phyloP scores from a whole-genome alignment of 371 early-diverging fungal species.

The Rhizopus arrhizus region DNA sequence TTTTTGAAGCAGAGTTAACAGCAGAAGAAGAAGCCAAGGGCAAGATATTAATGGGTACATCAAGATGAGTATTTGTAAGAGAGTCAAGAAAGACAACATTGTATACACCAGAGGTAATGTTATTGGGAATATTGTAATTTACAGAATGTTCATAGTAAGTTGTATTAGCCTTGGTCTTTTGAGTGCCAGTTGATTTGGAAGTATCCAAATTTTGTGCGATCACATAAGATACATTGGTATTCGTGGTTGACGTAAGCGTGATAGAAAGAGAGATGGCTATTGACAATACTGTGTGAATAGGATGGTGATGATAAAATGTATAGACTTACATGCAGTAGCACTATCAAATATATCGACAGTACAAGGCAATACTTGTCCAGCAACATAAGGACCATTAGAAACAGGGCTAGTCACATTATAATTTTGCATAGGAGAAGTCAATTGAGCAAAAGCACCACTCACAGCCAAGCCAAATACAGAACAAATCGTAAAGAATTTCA shows the following conservation, averaged over 20 bases:
- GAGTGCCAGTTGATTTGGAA: slow-evolving; percentile 35
- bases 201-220: slow-evolving; percentile 40
- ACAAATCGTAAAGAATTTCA: slow-evolving; percentile 23
- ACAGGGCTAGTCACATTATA: slow-evolving; percentile 47
- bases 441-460: slow-evolving; percentile 32
- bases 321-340: slow-evolving; percentile 28
- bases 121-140: slow-evolving; percentile 47
- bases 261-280: slow-evolving; percentile 29
- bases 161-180: slow-evolving; percentile 30
- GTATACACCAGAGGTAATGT: slow-evolving; percentile 41
- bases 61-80: slow-evolving; percentile 33
- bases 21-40: slow-evolving; percentile 38
- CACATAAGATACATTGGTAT: slow-evolving; percentile 9
- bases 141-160: slow-evolving; percentile 50
- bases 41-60: slow-evolving; percentile 45
- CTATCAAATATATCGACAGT: slow-evolving; percentile 34
- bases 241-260: slow-evolving; percentile 19
- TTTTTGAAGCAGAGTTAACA: slow-evolving; percentile 14
- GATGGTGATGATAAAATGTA: background rate
- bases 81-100: slow-evolving; percentile 45
- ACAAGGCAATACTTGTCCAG: slow-evolving; percentile 42
- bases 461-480: slow-evolving; percentile 21
- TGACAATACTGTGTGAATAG: background rate
- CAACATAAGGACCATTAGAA: slow-evolving; percentile 43
- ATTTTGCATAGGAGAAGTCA: slow-evolving; percentile 39